These are phyloP conservation scores for Annulohypoxylon maeteangense DNA, from an alignment of 495 filamentous ascomycete genomes.

Conservation along the genomic window DNA sequence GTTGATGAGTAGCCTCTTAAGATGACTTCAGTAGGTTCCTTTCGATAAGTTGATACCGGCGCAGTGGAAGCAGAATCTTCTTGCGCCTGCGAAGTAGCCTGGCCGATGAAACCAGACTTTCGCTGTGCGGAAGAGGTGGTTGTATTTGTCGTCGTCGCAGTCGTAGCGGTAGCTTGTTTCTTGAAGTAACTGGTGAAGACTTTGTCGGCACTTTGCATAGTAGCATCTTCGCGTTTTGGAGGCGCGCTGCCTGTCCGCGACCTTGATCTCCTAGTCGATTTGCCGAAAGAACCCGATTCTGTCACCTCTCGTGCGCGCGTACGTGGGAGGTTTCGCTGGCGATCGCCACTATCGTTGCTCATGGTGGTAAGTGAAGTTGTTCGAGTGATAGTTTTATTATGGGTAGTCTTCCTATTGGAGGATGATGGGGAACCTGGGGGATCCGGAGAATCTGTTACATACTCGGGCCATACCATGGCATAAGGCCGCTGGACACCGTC, in stretches of 20 bases:
- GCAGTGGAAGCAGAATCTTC: slow-evolving; percentile 47
- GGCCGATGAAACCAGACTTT: slow-evolving; percentile 43
- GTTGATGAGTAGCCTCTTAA: slow-evolving; percentile 81
- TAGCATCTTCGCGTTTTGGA: slow-evolving; percentile 64
- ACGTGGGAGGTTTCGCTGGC: slow-evolving; percentile 44
- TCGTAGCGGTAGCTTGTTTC: slow-evolving; percentile 36
- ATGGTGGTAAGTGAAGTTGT: slow-evolving; percentile 33
- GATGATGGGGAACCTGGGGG: slow-evolving; percentile 5
- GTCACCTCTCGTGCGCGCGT: slow-evolving; percentile 54
- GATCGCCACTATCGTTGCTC: slow-evolving; percentile 36
- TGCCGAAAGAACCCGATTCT: slow-evolving; percentile 66
- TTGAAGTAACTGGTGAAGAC: slow-evolving; percentile 58
- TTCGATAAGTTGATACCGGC: slow-evolving; percentile 37
- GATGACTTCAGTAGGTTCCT: slow-evolving; percentile 78
- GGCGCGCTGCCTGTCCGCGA: slow-evolving; percentile 61
- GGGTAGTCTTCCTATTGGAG: background rate
- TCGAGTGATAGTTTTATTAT: background rate
- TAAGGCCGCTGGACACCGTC: slow-evolving; percentile 67
- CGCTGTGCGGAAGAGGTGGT: slow-evolving; percentile 41
- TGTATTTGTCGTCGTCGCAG: background rate
- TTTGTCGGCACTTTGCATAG: slow-evolving; percentile 62
- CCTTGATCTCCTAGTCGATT: slow-evolving; percentile 64
- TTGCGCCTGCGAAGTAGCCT: slow-evolving; percentile 35
- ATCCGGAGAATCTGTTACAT: slow-evolving; percentile 35
- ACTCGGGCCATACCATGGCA: slow-evolving; percentile 67